These are phyloP conservation scores for Fusarium brachygibbosum DNA, from an alignment of 2,329 filamentous ascomycete species.

Conservation along the genomic window DNA sequence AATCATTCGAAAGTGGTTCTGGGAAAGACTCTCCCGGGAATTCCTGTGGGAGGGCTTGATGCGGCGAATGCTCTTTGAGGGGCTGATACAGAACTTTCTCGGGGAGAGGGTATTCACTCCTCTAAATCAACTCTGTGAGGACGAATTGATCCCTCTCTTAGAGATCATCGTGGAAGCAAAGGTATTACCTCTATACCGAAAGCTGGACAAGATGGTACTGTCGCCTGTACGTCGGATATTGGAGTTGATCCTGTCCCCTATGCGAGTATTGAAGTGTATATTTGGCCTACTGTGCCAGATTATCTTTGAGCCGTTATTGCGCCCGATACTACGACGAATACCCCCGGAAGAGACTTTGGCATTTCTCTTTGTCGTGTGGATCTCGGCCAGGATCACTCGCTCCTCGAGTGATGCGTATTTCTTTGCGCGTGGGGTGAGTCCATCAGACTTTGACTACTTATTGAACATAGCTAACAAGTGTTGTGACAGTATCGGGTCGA, in stretches of 20 bases:
- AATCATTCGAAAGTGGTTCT: neutral
- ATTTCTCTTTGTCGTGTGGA: neutral
- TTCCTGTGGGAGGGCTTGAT: neutral
- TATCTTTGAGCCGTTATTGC: neutral
- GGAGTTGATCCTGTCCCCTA: neutral
- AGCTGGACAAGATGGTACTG: neutral
- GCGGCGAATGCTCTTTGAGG: neutral
- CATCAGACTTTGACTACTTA: neutral
- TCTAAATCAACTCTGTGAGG: neutral
- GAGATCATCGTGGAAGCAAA: neutral
- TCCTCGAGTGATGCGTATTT: neutral
- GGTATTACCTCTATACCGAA: neutral
- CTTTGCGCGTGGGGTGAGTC: neutral
- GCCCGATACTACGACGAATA: neutral
- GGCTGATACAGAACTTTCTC: rapidly evolving
- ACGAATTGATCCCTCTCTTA: neutral
- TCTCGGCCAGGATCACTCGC: neutral
- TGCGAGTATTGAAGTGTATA: neutral
- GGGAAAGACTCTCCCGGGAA: neutral
- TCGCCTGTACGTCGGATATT: neutral
- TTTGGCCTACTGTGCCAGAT: neutral
- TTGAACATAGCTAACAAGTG: neutral
- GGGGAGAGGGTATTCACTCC: neutral
- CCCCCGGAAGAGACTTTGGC: neutral
- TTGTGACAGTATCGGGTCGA: neutral